phyloP scores from a whole-genome alignment of 2,329 filamentous ascomycete species.

The Talaromyces sp. region DNA sequence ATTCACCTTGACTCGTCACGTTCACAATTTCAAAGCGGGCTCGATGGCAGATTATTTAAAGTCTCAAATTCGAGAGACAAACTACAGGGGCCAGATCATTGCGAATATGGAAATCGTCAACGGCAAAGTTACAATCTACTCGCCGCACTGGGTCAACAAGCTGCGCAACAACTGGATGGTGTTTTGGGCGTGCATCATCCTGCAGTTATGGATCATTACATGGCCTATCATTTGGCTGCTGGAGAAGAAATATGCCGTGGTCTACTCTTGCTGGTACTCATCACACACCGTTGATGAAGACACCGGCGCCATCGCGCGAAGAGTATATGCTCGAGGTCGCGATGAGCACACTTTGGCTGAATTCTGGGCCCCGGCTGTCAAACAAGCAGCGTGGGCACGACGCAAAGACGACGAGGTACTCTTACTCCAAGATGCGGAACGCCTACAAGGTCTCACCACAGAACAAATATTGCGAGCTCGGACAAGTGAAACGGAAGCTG shows the following conservation, averaged over 20 bases:
- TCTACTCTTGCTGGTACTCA: slow-evolving; percentile 31
- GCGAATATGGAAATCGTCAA: slow-evolving; percentile 27
- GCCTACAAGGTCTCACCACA: slow-evolving; percentile 11
- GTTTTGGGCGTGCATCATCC: slow-evolving; percentile 35
- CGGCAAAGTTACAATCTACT: slow-evolving; percentile 34
- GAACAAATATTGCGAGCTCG: slow-evolving; percentile 7
- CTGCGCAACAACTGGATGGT: slow-evolving; percentile 33
- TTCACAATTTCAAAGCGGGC: slow-evolving; percentile 29
- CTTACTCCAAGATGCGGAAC: slow-evolving; percentile 21
- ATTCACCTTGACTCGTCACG: slow-evolving; percentile 31
- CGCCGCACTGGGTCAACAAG: slow-evolving; percentile 38
- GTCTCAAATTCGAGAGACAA: slow-evolving; percentile 37
- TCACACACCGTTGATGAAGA: slow-evolving; percentile 19
- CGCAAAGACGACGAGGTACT: slow-evolving; percentile 23
- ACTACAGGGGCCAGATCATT: slow-evolving; percentile 35
- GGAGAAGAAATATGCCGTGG: slow-evolving; percentile 36
- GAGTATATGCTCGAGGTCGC: slow-evolving; percentile 26
- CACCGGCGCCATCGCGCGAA: slow-evolving; percentile 16
- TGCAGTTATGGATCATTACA: slow-evolving; percentile 40
- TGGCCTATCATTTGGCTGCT: slow-evolving; percentile 39
- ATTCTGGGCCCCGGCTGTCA: slow-evolving; percentile 34
- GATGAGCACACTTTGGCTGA: slow-evolving; percentile 30
- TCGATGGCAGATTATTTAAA: slow-evolving; percentile 29
- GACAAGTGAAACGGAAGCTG: slow-evolving; percentile 20
- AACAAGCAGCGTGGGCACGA: slow-evolving; percentile 34